Conservation (phyloP, 305 asterid species). For the Fraxinus dipetala region DNA sequence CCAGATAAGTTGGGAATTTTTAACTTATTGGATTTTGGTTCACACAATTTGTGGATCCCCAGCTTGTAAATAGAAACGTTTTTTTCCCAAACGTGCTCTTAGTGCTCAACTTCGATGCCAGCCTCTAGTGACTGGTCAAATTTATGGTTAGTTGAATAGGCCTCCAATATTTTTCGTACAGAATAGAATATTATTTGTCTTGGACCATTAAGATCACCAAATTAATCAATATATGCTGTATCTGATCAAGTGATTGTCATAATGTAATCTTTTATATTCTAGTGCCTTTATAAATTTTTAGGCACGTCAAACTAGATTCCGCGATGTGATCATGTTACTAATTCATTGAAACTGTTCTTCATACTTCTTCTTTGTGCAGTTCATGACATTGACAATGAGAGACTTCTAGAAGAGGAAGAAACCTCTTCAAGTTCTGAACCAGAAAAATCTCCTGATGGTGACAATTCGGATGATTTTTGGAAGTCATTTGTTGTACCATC, state of each 20-base stretch:
- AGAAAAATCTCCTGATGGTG: slow-evolving; percentile 27
- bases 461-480: slow-evolving; percentile 53
- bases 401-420: slow-evolving; percentile 41
- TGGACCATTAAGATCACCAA: neutral
- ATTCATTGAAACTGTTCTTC: slow-evolving; percentile 1
- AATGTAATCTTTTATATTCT: neutral
- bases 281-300: neutral
- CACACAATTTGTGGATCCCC: neutral
- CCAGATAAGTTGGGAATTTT: neutral
- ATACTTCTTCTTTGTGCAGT: slow-evolving; percentile 34
- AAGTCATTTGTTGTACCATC: slow-evolving; percentile 44
- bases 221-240: neutral
- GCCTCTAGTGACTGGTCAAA: neutral
- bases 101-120: neutral
- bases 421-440: slow-evolving; percentile 33
- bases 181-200: neutral
- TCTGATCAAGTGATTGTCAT: slow-evolving; percentile 3
- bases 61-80: neutral
- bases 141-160: neutral
- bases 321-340: neutral
- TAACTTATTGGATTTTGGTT: neutral
- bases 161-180: neutral
- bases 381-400: slow-evolving; percentile 33
- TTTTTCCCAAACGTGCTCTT: neutral
- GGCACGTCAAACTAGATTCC: slow-evolving; percentile 9